phyloP scores from a whole-genome alignment of 495 filamentous ascomycete genomes.

The Aspergillus indologenus region DNA sequence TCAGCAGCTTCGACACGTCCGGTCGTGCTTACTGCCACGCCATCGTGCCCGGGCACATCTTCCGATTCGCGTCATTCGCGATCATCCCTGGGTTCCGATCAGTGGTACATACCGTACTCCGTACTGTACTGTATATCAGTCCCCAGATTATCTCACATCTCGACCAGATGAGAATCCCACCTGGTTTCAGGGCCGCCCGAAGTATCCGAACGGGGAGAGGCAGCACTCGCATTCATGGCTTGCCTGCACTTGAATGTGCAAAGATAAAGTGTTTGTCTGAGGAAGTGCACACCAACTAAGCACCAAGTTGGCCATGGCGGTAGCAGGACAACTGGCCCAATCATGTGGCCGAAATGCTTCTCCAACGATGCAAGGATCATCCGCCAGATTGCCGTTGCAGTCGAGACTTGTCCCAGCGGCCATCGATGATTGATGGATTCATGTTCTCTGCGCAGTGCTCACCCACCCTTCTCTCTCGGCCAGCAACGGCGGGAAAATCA shows the following conservation, averaged over 20 bases:
- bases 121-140: not conserved
- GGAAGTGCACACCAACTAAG: not conserved
- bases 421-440: constrained; percentile 1
- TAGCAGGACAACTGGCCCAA: constrained; percentile 9
- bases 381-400: constrained; percentile 15
- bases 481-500: not conserved
- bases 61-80: not conserved
- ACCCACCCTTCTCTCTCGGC: not conserved
- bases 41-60: not conserved
- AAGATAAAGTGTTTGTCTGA: not conserved
- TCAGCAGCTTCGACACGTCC: not conserved
- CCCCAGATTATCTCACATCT: not conserved
- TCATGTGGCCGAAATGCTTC: not conserved
- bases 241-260: not conserved
- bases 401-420: constrained; percentile 10
- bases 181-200: not conserved
- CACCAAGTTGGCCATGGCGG: not conserved
- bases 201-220: not conserved
- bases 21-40: not conserved
- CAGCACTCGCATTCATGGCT: not conserved
- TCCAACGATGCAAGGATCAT: constrained; percentile 18
- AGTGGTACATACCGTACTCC: not conserved
- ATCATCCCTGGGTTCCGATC: not conserved
- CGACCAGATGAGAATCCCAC: not conserved
- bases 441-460: no score